Evolutionary conservation across 2,329 filamentous ascomycete genomes (phyloP).

Genomic region (Westerdykella sp.): DNA sequence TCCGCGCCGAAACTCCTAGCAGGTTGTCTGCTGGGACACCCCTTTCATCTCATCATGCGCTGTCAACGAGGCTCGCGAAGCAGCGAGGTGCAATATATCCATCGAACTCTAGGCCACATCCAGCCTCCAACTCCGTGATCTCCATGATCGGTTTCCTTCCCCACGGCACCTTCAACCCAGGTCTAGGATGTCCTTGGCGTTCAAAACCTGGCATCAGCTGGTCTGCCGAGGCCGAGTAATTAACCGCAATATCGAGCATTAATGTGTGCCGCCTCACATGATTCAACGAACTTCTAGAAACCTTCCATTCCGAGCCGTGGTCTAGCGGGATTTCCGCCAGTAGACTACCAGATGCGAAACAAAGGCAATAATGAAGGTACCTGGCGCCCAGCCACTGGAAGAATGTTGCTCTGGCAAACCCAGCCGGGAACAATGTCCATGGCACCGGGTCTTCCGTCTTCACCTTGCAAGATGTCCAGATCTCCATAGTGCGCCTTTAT

Average conservation of each 20-base stretch:
- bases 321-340: neutral
- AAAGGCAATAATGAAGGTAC: neutral
- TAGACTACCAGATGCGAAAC: neutral
- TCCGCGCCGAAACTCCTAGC: neutral
- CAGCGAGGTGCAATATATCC: neutral
- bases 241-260: conserved; percentile 14
- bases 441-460: conserved; percentile 4
- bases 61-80: neutral
- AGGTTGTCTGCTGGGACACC: neutral
- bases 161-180: neutral
- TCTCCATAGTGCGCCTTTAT: conserved; percentile 7
- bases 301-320: conserved; percentile 7
- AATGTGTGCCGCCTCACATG: conserved; percentile 10
- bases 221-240: conserved; percentile 6
- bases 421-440: conserved; percentile 1
- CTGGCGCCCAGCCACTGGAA: conserved; percentile 1
- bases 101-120: neutral
- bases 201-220: conserved; percentile 7
- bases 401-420: neutral
- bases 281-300: conserved; percentile 6
- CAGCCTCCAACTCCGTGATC: neutral
- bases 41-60: neutral
- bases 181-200: neutral
- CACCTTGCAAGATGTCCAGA: conserved; percentile 6
- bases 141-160: neutral